A percentile compares a stretch with the other conserved stretches of the same genome.
phyloP scores from a whole-genome alignment of 352 stramenopile species.

The Pythium oligandrum region DNA sequence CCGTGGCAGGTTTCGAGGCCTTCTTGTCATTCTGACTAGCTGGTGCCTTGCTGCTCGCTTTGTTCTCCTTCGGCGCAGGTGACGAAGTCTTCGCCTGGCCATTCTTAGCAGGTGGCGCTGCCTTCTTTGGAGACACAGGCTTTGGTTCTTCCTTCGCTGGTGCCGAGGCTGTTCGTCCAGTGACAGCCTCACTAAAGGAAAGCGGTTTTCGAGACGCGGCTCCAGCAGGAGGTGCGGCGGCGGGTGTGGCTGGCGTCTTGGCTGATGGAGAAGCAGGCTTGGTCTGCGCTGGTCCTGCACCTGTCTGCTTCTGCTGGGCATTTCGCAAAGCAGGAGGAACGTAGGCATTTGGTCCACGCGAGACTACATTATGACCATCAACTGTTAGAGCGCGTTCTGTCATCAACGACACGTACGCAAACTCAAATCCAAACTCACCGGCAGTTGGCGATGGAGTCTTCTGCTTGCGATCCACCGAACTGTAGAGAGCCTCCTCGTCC shows the following conservation, averaged over 20 bases:
- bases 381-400: too few species aligned
- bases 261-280: constrained; percentile 7
- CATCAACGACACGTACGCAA: background rate
- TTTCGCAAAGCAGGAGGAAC: constrained; percentile 65
- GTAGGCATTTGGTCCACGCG: constrained; percentile 43
- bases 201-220: constrained; percentile 38
- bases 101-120: too few species aligned
- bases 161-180: constrained; percentile 22
- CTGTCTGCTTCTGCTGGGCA: constrained; percentile 10
- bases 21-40: constrained; percentile 19
- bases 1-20: constrained; percentile 3
- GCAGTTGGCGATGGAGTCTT: constrained; percentile 7
- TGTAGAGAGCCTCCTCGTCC: constrained; percentile 96
- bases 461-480: constrained; percentile 81
- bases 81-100: too few species aligned
- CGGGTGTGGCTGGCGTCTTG: constrained; percentile 7
- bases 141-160: background rate
- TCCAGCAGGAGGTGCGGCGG: constrained; percentile 4
- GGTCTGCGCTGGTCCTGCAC: constrained; percentile 3
- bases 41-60: background rate
- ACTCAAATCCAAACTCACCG: background rate
- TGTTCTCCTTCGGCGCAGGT: too few species aligned
- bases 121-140: too few species aligned
- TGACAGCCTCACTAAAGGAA: constrained; percentile 71
- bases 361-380: constrained; percentile 1